These are phyloP conservation scores for Aspergillus ibericus DNA, from an alignment of 2,329 filamentous ascomycete species.

Conservation along the genomic window DNA sequence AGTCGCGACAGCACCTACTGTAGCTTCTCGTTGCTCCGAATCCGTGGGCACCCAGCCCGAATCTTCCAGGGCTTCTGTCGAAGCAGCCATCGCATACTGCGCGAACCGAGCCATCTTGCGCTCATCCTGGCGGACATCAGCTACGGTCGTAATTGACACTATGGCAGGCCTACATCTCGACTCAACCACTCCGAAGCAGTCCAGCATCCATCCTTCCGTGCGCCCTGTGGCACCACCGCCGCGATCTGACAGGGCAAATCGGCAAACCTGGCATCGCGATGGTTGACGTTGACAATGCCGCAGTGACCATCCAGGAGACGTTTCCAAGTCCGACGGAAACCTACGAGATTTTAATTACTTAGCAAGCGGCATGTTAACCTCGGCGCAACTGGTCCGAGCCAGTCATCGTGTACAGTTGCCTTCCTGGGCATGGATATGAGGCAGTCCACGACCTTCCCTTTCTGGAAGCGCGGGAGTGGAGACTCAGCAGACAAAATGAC, in stretches of 20 bases:
- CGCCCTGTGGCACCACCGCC: conserved; percentile 70
- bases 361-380: background rate
- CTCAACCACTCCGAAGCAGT: conserved; percentile 46
- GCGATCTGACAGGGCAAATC: conserved; percentile 82
- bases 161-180: conserved; percentile 36
- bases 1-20: conserved; percentile 48
- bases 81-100: conserved; percentile 85
- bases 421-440: conserved; percentile 23
- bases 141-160: background rate
- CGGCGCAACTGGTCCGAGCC: background rate
- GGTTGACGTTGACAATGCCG: conserved; percentile 72
- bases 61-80: conserved; percentile 81
- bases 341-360: conserved; percentile 36
- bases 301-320: conserved; percentile 76
- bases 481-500: conserved; percentile 17
- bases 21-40: conserved; percentile 67
- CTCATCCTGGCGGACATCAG: conserved; percentile 50
- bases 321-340: conserved; percentile 74
- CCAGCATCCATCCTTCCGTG: conserved; percentile 46
- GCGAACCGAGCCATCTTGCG: conserved; percentile 88
- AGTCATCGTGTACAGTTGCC: conserved; percentile 16
- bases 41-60: conserved; percentile 69
- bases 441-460: conserved; percentile 31
- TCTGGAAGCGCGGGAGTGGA: conserved; percentile 29
- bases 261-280: conserved; percentile 63